A percentile compares a stretch with the other conserved stretches of the same genome.
Evolutionary conservation across 1,284 basidiomycete species (phyloP).

Genomic region (Cutaneotrichosporon sp.): DNA sequence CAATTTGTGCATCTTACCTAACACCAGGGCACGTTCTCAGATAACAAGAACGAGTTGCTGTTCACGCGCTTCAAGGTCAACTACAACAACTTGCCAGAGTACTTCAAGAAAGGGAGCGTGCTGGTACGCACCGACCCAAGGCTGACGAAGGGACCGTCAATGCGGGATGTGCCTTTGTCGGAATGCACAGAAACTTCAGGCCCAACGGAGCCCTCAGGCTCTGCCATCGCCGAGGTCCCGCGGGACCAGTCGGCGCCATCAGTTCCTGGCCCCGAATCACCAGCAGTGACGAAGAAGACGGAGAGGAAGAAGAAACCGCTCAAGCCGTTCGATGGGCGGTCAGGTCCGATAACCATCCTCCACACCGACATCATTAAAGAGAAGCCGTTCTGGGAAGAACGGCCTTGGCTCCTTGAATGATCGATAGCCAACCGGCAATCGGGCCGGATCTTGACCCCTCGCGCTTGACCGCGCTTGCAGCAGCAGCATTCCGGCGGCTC

Average conservation of each 20-base stretch:
- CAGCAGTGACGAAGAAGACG: slow-evolving; percentile 3
- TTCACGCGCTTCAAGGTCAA: slow-evolving; percentile 80
- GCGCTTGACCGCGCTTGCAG: neutral
- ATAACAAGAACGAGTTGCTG: slow-evolving; percentile 87
- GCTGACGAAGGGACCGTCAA: slow-evolving; percentile 13
- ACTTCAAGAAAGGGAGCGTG: slow-evolving; percentile 83
- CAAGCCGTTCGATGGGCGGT: slow-evolving; percentile 48
- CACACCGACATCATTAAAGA: slow-evolving; percentile 78
- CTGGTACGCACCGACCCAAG: slow-evolving; percentile 60
- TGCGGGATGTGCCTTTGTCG: slow-evolving; percentile 6
- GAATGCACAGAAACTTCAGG: neutral
- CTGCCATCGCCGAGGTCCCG: neutral
- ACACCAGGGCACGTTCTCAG: slow-evolving; percentile 75
- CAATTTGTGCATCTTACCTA: slow-evolving; percentile 52
- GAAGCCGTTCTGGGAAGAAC: slow-evolving; percentile 70
- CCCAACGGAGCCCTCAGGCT: neutral
- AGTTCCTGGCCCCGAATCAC: neutral
- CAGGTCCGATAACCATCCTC: slow-evolving; percentile 58
- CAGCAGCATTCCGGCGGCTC: neutral
- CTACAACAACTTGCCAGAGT: slow-evolving; percentile 73
- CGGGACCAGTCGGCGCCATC: neutral
- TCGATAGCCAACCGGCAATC: neutral
- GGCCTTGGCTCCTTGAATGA: slow-evolving; percentile 51
- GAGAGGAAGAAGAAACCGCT: slow-evolving; percentile 27
- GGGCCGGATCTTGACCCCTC: slow-evolving; percentile 2